A percentile compares a stretch with the other conserved stretches of the same genome.
These are phyloP conservation scores for Murraya koenigii DNA, from an alignment of 345 rosid genomes.

Conservation along the genomic window DNA sequence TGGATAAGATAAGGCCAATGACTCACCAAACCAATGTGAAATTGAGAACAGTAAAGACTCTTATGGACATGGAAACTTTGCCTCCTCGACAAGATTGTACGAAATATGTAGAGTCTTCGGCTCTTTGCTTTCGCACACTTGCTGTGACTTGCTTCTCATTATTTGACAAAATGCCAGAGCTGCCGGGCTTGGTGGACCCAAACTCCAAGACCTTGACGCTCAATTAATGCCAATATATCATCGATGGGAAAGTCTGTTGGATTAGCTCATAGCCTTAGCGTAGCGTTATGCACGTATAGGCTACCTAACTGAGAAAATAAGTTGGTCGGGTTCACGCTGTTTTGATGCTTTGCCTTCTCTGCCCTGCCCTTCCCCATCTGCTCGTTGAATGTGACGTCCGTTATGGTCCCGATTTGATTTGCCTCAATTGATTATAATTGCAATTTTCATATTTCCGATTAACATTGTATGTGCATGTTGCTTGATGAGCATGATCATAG, in stretches of 20 bases:
- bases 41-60: not conserved
- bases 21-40: constrained; percentile 35
- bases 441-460: not conserved
- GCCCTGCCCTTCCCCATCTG: not conserved
- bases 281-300: not conserved
- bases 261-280: not conserved
- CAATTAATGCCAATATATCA: not conserved
- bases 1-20: constrained; percentile 47
- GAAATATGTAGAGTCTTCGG: not conserved
- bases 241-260: not conserved
- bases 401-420: not conserved
- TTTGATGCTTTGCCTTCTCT: not conserved
- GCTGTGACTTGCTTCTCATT: not conserved
- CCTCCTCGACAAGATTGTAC: constrained; percentile 15
- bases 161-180: constrained; percentile 19
- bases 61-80: constrained; percentile 8
- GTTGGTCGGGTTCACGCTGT: not conserved
- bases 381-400: not conserved
- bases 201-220: not conserved
- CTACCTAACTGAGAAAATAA: not conserved
- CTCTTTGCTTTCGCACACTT: not conserved
- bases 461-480: no score
- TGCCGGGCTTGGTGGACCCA: constrained; percentile 11
- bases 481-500: no score
- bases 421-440: not conserved